Base-by-base conservation (phyloP, 768 basidiomycete genomes). In the Boletus tomentosulus region DNA sequence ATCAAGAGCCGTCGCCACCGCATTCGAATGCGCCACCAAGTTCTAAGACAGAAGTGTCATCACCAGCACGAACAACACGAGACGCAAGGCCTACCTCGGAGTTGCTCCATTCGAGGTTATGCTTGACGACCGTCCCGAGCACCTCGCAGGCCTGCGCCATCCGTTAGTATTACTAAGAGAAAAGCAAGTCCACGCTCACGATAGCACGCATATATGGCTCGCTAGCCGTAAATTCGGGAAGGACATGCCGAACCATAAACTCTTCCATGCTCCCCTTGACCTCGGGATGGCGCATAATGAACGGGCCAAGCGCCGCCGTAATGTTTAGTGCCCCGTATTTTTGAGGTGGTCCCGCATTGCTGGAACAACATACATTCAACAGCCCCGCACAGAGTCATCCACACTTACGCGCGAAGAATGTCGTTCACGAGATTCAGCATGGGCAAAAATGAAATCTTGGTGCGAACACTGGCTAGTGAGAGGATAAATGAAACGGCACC, bases 251-350 rank as follows among this genome's bases (percentile, higher is more conserved):
- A 33, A 86, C 54, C 61, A 92, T 73, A 69, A 95, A 92, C 25
- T 81, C 76, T 67, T 92, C 89, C 80, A 95, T 86, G 57, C 78
- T 83, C 50, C 73, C 73, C 62, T 83, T 86, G 55, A 92, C 86
- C 33, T 89, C 84, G 9, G 90, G 89, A 65, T 92, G 90, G 50
- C 83, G 82, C 83, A 92, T 87, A 61, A 93, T 87, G 73, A 87
- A 85, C 0, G 83, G 81, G 0, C 84, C 85, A 4, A 95, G 78
- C 0, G 84, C 83, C 28, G 85, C 79, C 11, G 84, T 84, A 80
- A 94, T 90, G 62, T 89, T 89, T 35, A 96, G 75, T 2, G 89
- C 93, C 44, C 92, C 93, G 62, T 88, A 95, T 44, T 84, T 82
- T 58, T 94, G 85, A 24, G 80, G 71, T 5, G 88, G 68, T 2